Conservation (phyloP, 2,329 filamentous ascomycete species). For the Clonostachys byssicola region DNA sequence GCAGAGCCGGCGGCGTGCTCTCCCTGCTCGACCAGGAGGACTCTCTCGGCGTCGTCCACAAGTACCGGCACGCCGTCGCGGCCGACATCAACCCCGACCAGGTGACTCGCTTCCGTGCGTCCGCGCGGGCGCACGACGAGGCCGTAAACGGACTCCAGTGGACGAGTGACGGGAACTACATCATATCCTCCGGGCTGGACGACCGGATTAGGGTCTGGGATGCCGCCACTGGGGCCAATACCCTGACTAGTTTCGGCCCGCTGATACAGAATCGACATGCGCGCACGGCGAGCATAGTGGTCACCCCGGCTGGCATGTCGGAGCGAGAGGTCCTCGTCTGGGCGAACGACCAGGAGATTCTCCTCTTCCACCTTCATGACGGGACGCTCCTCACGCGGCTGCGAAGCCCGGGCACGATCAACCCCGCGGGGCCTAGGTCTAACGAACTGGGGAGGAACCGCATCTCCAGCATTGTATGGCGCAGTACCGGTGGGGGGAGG, state of each 20-base stretch:
- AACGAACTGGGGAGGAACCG: conserved; percentile 60
- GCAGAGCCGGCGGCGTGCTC: conserved; percentile 71
- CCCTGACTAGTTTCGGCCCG: conserved; percentile 82
- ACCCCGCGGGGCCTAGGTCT: conserved; percentile 28
- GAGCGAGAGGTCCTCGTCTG: conserved; percentile 59
- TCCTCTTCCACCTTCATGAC: conserved; percentile 75
- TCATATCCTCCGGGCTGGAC: conserved; percentile 82
- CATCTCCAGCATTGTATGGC: conserved; percentile 75
- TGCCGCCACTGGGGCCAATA: conserved; percentile 75
- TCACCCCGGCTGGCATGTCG: conserved; percentile 36
- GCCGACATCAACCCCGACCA: conserved; percentile 17
- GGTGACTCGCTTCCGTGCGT: conserved; percentile 35
- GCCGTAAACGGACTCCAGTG: conserved; percentile 82
- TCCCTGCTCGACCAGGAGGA: conserved; percentile 83
- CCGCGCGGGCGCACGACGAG: conserved; percentile 69
- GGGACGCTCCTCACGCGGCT: conserved; percentile 70
- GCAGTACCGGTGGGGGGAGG: conserved; percentile 55
- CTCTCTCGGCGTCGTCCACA: conserved; percentile 59
- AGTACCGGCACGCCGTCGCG: conserved; percentile 23
- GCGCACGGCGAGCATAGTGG: conserved; percentile 55
- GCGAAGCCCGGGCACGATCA: conserved; percentile 55
- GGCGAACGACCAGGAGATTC: conserved; percentile 76
- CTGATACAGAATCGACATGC: conserved; percentile 70
- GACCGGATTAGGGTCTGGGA: conserved; percentile 85
- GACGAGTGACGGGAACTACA: conserved; percentile 73